phyloP scores from a whole-genome alignment of 257 asterid genomes.

The Solanum virginianum region DNA sequence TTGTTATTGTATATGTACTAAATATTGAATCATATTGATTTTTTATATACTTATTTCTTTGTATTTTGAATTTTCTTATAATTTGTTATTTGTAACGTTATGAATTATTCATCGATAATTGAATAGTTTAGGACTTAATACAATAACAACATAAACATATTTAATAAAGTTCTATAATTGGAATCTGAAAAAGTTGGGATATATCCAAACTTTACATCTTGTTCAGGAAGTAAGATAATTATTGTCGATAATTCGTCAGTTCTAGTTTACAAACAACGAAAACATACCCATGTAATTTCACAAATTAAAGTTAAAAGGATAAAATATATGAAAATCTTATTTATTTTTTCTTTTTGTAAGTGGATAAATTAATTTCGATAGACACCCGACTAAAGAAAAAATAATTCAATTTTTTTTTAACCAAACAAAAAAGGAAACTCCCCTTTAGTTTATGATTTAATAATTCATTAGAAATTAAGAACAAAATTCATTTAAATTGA shows the following conservation, averaged over 20 bases:
- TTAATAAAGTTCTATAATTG: neutral
- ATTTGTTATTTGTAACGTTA: neutral
- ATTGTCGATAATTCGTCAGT: rapidly evolving
- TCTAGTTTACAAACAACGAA: neutral
- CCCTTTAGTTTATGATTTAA: no score
- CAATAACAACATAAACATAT: neutral
- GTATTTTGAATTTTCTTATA: neutral
- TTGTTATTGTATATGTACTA: neutral
- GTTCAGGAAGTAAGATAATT: neutral
- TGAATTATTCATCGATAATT: neutral
- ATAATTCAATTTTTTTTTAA: no score
- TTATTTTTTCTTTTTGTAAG: no score
- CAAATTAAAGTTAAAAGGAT: rapidly evolving
- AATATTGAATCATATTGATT: neutral
- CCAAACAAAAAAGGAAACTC: no score
- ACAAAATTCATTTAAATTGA: neutral
- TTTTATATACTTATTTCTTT: neutral
- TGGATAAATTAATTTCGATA: no score
- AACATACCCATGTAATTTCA: neutral
- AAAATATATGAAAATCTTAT: rapidly evolving
- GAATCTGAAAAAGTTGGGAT: neutral
- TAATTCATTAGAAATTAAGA: neutral
- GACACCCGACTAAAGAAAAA: rapidly evolving
- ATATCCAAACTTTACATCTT: neutral
- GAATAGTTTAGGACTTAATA: neutral